Percentiles rank a stretch among this genome's conserved stretches.
These are phyloP conservation scores for Dichotomopilus funicola DNA, from an alignment of 2,329 filamentous ascomycete genomes.

Conservation along the genomic window DNA sequence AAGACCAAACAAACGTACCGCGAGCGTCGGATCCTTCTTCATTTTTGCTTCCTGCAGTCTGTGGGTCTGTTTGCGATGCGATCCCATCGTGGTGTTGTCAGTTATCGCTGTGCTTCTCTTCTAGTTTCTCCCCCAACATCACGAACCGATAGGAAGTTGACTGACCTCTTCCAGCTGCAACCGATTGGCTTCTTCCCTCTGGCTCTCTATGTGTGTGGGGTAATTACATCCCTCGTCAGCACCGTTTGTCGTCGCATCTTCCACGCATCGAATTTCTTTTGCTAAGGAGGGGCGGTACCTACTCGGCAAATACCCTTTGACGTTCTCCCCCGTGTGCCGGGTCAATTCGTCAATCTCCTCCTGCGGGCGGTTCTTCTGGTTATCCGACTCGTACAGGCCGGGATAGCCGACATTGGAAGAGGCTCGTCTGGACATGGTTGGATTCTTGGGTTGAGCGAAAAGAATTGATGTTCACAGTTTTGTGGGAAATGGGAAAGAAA, in stretches of 20 bases:
- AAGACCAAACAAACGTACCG: slow-evolving; percentile 7
- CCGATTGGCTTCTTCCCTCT: slow-evolving; percentile 7
- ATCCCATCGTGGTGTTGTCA: no score
- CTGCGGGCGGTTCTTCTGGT: slow-evolving; percentile 16
- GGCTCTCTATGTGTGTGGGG: slow-evolving; percentile 12
- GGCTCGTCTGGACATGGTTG: slow-evolving; percentile 14
- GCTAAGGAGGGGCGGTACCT: neutral
- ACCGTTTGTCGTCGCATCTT: neutral
- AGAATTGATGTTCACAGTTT: neutral
- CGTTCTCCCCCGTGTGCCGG: slow-evolving; percentile 17
- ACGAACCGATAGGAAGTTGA: neutral
- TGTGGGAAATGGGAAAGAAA: neutral
- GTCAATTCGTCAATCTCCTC: slow-evolving; percentile 15
- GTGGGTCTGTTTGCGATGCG: neutral
- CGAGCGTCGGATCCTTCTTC: slow-evolving; percentile 20
- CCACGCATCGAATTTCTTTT: neutral
- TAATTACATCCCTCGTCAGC: neutral
- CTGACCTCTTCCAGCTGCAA: neutral
- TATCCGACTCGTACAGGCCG: slow-evolving; percentile 16
- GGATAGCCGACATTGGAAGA: slow-evolving; percentile 17
- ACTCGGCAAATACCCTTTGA: slow-evolving; percentile 20
- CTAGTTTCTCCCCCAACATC: neutral
- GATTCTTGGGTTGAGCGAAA: neutral
- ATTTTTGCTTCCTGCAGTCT: slow-evolving; percentile 7
- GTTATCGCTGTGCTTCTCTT: no score